These are phyloP conservation scores for Blyttiomyces sp. DNA, from an alignment of 371 early-diverging fungal genomes.

Conservation along the genomic window DNA sequence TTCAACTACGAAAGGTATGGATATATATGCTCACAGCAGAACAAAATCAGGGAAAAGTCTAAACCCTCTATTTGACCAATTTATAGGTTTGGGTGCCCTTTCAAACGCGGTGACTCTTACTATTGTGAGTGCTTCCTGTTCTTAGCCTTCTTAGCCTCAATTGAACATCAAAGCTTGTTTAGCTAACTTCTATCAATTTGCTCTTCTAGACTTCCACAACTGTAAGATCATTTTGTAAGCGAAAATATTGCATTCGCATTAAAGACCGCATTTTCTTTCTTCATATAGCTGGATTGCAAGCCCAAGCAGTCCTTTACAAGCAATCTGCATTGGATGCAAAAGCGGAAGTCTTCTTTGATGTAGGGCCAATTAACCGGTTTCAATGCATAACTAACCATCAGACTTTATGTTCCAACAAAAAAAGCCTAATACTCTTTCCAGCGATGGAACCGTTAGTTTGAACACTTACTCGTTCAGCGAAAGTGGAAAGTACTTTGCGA, in stretches of 20 bases:
- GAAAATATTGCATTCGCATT: too few species aligned
- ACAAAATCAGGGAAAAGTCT: neutral
- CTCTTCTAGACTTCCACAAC: conserved; percentile 49
- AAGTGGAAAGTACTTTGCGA: conserved; percentile 50
- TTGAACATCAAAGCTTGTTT: conserved; percentile 21
- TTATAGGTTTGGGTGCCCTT: conserved; percentile 48
- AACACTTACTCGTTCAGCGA: conserved; percentile 45
- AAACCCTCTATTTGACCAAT: neutral
- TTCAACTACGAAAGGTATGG: conserved; percentile 35
- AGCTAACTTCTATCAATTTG: conserved; percentile 14
- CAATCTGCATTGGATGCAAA: conserved; percentile 18
- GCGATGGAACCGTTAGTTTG: conserved; percentile 48
- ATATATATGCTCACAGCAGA: neutral
- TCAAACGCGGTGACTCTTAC: conserved; percentile 53
- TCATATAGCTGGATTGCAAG: conserved; percentile 64
- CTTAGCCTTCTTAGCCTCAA: neutral
- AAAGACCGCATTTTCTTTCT: too few species aligned
- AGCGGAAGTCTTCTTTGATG: conserved; percentile 37
- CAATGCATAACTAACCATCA: conserved; percentile 29
- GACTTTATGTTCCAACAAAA: neutral
- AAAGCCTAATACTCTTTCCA: conserved; percentile 51
- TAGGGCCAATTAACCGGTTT: conserved; percentile 21
- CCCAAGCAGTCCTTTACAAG: conserved; percentile 51
- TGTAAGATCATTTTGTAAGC: too few species aligned
- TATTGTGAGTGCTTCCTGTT: conserved; percentile 37